Evolutionary conservation across 768 basidiomycete genomes (phyloP).

Genomic region (Nidularia sp.): DNA sequence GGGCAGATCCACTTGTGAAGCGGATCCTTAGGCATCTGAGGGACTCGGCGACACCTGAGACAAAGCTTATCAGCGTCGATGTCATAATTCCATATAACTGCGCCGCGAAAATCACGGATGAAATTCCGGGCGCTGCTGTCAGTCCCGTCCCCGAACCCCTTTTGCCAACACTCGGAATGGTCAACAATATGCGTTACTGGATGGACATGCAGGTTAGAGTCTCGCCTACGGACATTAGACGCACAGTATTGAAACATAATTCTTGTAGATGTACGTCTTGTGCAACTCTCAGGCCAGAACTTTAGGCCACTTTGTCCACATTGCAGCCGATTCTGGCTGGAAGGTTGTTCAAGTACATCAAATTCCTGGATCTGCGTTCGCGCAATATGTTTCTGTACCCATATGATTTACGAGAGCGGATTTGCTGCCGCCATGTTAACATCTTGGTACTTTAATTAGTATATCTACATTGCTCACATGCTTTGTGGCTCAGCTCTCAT

Average conservation of each 20-base stretch:
- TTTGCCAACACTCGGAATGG: not conserved
- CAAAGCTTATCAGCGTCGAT: not conserved
- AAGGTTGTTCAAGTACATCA: not conserved
- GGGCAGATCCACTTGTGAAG: conserved; percentile 38
- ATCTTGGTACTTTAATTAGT: no score
- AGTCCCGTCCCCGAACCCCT: not conserved
- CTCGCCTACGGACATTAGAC: not conserved
- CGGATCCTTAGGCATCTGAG: not conserved
- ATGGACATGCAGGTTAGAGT: not conserved
- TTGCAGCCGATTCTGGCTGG: not conserved
- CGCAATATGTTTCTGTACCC: not conserved
- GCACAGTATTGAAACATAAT: not conserved
- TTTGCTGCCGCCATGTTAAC: no score
- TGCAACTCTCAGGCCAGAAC: not conserved
- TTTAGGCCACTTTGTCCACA: not conserved
- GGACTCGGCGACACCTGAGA: not conserved
- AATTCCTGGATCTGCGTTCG: not conserved
- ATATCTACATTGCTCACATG: no score
- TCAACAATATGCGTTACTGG: not conserved
- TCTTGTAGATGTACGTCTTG: not conserved
- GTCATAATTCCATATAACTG: not conserved
- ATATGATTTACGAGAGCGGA: not conserved
- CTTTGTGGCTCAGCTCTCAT: no score
- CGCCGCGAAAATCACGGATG: not conserved
- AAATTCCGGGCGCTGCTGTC: not conserved